Conservation (phyloP, 2,329 filamentous ascomycete species). For the Fusarium chlamydosporum region DNA sequence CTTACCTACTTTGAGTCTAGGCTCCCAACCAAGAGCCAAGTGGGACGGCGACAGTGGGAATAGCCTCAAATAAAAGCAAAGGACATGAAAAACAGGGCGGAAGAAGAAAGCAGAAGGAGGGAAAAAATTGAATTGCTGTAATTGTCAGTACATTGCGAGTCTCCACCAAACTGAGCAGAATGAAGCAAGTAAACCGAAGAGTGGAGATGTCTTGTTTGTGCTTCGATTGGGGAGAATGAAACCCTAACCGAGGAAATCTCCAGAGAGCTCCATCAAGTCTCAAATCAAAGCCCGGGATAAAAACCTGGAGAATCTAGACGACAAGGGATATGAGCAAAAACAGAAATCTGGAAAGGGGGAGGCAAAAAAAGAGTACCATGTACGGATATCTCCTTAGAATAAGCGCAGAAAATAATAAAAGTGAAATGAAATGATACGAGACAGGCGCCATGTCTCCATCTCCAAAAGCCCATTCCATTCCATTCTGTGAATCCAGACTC, state of each 20-base stretch:
- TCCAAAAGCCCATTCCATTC: constrained; percentile 19
- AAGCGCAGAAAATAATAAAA: constrained; percentile 4
- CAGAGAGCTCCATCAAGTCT: constrained; percentile 3
- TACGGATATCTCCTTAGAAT: neutral
- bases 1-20: neutral
- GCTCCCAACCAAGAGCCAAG: constrained; percentile 8
- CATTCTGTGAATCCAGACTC: constrained; percentile 6
- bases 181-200: constrained; percentile 35
- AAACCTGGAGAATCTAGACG: constrained; percentile 30
- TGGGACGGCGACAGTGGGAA: constrained; percentile 28
- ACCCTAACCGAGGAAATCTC: constrained; percentile 33
- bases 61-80: constrained; percentile 25
- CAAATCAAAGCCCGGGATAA: constrained; percentile 18
- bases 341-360: constrained; percentile 22
- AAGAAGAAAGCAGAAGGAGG: neutral
- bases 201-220: constrained; percentile 27
- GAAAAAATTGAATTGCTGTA: constrained; percentile 1
- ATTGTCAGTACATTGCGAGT: constrained; percentile 10
- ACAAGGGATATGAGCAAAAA: constrained; percentile 7
- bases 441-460: constrained; percentile 19
- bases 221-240: constrained; percentile 1
- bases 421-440: constrained; percentile 18
- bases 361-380: constrained; percentile 25
- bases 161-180: constrained; percentile 22
- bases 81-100: constrained; percentile 9